Base-by-base conservation (phyloP, 2,329 filamentous ascomycete genomes). In the Endoconidiophora polonica region DNA sequence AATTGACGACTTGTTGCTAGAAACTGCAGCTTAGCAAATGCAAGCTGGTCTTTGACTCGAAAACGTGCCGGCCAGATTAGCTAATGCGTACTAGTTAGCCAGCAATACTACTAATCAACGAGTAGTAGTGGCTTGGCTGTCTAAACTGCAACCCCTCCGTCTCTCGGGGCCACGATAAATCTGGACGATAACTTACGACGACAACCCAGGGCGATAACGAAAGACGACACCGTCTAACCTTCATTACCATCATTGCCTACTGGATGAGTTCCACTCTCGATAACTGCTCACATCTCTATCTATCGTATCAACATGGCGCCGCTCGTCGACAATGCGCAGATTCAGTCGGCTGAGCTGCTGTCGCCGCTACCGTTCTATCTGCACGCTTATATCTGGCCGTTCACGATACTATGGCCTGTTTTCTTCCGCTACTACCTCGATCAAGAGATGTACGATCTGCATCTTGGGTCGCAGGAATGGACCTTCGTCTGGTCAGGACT, bases 391-490 rank as follows among this genome's bases (percentile, higher is more conserved):
- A 68, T 94, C 58, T 94, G 86, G 86, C 91, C 91, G 0, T 98
- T 95, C 61, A 70, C 81, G 54, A 79, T 95, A 57, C 71, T 88
- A 60, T 98, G 93, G 88, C 91, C 93, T 48, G 68, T 83, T 59
- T 96, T 96, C 66, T 76, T 94, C 56, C 78, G 84, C 63, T 79
- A 88, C 65, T 96, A 94, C 64, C 77, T 94, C 49, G 83, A 79
- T 20, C 72, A 79, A 54, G 81, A 86, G 49, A 79, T 85, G 57
- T 98, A 98, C 66, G 83, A 94, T 57, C 82, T 81, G 62, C 81
- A 96, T 69, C 93, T 98, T 56, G 78, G 83, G 59, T 88, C 83
- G n/a, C 80, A 83, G 58, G 91, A 98, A 72, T 98, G 91, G 90
- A 96, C 93, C 1, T 94, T 94, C 63, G 86, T 98, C 55, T 98